Evolutionary conservation across 2,329 filamentous ascomycete genomes (phyloP).

Genomic region (Botryosphaeria dothidea): DNA sequence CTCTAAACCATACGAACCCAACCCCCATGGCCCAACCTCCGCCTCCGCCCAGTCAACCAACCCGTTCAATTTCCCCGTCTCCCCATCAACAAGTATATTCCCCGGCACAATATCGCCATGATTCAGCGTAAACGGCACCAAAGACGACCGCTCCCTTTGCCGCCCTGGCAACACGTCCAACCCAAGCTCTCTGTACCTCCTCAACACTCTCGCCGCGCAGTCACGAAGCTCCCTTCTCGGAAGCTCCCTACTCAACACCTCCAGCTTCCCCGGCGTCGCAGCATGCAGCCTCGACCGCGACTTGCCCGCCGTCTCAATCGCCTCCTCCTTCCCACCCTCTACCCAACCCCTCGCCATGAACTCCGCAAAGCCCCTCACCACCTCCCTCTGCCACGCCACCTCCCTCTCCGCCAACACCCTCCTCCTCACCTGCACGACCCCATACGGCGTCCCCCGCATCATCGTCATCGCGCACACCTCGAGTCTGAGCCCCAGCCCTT

Average conservation of each 20-base stretch:
- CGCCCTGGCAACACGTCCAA: constrained; percentile 31
- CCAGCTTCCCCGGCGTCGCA: constrained; percentile 28
- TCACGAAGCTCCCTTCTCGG: constrained; percentile 27
- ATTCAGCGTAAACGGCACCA: constrained; percentile 55
- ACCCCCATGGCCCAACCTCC: constrained; percentile 62
- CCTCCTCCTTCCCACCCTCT: constrained; percentile 20
- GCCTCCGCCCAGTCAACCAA: constrained; percentile 67
- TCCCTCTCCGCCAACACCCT: neutral
- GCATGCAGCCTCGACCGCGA: constrained; percentile 29
- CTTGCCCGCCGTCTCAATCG: constrained; percentile 18
- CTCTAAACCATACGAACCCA: constrained; percentile 61
- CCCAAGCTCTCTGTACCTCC: neutral
- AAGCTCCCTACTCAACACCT: constrained; percentile 27
- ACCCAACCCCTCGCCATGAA: constrained; percentile 29
- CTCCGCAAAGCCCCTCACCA: constrained; percentile 32
- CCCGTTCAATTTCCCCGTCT: constrained; percentile 50
- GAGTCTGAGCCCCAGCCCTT: constrained; percentile 17
- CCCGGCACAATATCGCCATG: constrained; percentile 62
- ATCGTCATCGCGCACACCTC: constrained; percentile 30
- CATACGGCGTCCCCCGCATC: constrained; percentile 29
- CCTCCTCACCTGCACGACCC: constrained; percentile 10
- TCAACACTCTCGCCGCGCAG: constrained; percentile 24
- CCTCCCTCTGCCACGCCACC: constrained; percentile 23
- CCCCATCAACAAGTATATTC: constrained; percentile 57
- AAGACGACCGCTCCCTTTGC: constrained; percentile 40